Evolutionary conservation across 2,329 filamentous ascomycete genomes (phyloP), one percentile per base, ranked within the genome.

Genomic region (Septoria linicola): DNA sequence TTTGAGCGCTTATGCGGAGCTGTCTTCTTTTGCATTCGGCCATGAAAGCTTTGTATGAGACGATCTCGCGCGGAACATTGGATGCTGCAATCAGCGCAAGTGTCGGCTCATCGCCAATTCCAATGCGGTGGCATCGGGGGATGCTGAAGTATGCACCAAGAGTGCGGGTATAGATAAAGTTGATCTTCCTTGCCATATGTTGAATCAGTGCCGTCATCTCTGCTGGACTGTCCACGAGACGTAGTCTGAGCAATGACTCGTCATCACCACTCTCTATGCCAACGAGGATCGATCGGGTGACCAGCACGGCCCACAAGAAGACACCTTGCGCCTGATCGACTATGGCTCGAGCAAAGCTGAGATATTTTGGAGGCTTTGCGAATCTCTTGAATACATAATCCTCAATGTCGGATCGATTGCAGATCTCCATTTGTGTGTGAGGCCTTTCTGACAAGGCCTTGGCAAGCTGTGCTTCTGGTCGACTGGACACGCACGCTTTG

Each of bases 261-360:
- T 44, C 21, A 19, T 60, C 55, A 7, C 41, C 40, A 16, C 52
- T 48, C 4, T 23, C 37, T 10, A 59, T 31, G 4, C 46, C 37
- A n/a, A 17, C 25, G 4, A 34, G 11, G 17, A 49, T 13, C 7
- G 27, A 23, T 17, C 27, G 46, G 13, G 51, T 37, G 19, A 57
- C 54, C 3, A 57, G 54, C 1, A 19, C 23, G 11, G 43, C 46
- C 54, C 54, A 57, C 8, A 57, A 39, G 23, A 57, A 57, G 14
- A 57, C 41, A 6, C 54, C 54, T 10, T 54, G 16, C 7, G 54
- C 50, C 11, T 44, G 35, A 17, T 44, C 21, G n/a, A 57, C 41
- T 7, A 51, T 34, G 3, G 4, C 3, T 11, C n/a, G 4, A 10
- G 30, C 41, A 20, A 43, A 32, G 4, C 3, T 5, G 4, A 32